These are phyloP conservation scores for Saccharomycopsis selenospora DNA, from an alignment of 805 yeast species.

Conservation along the genomic window DNA sequence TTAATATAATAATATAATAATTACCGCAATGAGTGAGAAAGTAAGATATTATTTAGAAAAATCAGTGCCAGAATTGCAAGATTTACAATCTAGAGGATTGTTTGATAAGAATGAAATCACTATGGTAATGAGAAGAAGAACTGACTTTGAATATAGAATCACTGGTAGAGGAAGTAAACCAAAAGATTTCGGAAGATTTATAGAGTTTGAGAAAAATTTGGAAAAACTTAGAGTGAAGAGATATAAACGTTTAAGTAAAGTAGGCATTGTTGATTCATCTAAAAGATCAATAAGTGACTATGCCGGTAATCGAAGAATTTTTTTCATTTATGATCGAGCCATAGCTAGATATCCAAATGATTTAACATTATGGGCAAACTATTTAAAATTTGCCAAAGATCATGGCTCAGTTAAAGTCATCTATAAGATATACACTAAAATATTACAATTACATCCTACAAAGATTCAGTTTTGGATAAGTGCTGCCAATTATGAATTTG, in stretches of 20 bases:
- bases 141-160: constrained; percentile 90
- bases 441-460: constrained; percentile 84
- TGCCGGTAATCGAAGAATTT: constrained; percentile 76
- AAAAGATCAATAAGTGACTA: constrained; percentile 71
- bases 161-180: constrained; percentile 76
- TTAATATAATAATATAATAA: background rate
- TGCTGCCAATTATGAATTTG: constrained; percentile 92
- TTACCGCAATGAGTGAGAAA: constrained; percentile 32
- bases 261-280: constrained; percentile 46
- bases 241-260: constrained; percentile 49
- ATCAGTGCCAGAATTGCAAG: constrained; percentile 89
- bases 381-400: constrained; percentile 59
- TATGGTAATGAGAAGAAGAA: constrained; percentile 82
- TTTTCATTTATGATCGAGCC: constrained; percentile 79
- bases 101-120: constrained; percentile 79
- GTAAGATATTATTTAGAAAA: constrained; percentile 51
- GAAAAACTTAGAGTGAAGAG: constrained; percentile 74
- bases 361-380: constrained; percentile 68
- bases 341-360: constrained; percentile 73
- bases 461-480: constrained; percentile 87
- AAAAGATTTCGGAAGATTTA: constrained; percentile 69
- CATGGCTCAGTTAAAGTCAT: constrained; percentile 65
- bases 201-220: constrained; percentile 71
- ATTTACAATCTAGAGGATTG: constrained; percentile 69
- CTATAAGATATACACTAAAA: constrained; percentile 66